phyloP scores from a whole-genome alignment of 352 stramenopile species.

The Plasmopara halstedii region DNA sequence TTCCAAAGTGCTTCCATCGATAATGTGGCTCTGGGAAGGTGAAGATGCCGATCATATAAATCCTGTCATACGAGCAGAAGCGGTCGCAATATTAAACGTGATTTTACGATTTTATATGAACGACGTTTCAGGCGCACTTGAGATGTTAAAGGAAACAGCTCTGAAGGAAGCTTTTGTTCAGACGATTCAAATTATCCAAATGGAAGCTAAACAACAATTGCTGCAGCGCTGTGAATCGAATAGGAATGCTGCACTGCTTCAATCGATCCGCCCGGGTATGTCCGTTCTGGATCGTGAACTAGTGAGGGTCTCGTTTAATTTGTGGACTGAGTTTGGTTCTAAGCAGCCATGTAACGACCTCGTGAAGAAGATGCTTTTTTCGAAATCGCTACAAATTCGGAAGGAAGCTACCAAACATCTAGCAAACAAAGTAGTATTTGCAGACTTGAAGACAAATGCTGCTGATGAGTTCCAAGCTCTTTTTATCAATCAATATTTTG shows the following conservation, averaged over 20 bases:
- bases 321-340: constrained; percentile 11
- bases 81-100: constrained; percentile 41
- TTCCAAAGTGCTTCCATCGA: constrained; percentile 28
- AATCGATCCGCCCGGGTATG: constrained; percentile 26
- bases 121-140: constrained; percentile 4
- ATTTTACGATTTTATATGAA: constrained; percentile 27
- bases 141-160: constrained; percentile 4
- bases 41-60: constrained; percentile 15
- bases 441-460: constrained; percentile 3
- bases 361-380: constrained; percentile 30
- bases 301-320: constrained; percentile 42
- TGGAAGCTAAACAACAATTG: constrained; percentile 26
- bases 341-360: constrained; percentile 9
- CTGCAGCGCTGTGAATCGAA: constrained; percentile 18
- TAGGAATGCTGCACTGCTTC: constrained; percentile 4
- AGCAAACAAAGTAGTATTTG: constrained; percentile 17
- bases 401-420: constrained; percentile 55
- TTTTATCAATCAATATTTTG: constrained; percentile 38
- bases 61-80: constrained; percentile 37
- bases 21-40: constrained; percentile 41
- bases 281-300: constrained; percentile 40
- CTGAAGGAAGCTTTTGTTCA: constrained; percentile 9
- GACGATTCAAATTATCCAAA: constrained; percentile 12
- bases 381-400: constrained; percentile 45
- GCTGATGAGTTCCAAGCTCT: constrained; percentile 26